Conservation (phyloP, 352 stramenopile species). For the Peronosclerospora sorghi region DNA sequence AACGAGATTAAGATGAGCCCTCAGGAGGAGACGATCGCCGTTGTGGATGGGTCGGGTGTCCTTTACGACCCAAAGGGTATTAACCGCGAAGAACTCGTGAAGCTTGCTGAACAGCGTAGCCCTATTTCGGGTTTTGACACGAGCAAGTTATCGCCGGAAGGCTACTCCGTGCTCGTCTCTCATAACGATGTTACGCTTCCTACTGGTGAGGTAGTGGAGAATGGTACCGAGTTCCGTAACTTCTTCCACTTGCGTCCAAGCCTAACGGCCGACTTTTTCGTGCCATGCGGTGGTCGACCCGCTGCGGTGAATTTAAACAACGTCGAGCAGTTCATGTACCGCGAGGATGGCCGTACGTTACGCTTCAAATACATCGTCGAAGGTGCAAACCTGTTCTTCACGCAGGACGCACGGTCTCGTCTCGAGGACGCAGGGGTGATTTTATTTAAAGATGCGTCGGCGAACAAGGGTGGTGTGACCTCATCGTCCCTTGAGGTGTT, state of each 20-base stretch:
- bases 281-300: constrained; percentile 92
- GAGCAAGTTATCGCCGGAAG: constrained; percentile 48
- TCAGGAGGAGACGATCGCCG: constrained; percentile 91
- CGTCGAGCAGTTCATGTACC: constrained; percentile 85
- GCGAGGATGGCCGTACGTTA: constrained; percentile 59
- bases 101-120: constrained; percentile 81
- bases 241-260: constrained; percentile 91
- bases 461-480: constrained; percentile 80
- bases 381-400: constrained; percentile 96
- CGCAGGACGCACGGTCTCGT: constrained; percentile 87
- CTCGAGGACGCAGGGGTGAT: constrained; percentile 93
- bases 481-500: constrained; percentile 74
- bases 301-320: constrained; percentile 94
- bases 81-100: constrained; percentile 85
- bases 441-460: constrained; percentile 95
- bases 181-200: constrained; percentile 68
- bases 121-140: constrained; percentile 87
- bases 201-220: constrained; percentile 75
- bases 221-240: constrained; percentile 93
- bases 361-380: constrained; percentile 94
- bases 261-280: constrained; percentile 93
- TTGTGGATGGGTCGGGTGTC: constrained; percentile 91
- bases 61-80: constrained; percentile 93
- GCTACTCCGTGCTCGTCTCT: constrained; percentile 54
- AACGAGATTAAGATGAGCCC: constrained; percentile 97